phyloP scores from a whole-genome alignment of 768 basidiomycete genomes.

The Lentinus tigrinus region DNA sequence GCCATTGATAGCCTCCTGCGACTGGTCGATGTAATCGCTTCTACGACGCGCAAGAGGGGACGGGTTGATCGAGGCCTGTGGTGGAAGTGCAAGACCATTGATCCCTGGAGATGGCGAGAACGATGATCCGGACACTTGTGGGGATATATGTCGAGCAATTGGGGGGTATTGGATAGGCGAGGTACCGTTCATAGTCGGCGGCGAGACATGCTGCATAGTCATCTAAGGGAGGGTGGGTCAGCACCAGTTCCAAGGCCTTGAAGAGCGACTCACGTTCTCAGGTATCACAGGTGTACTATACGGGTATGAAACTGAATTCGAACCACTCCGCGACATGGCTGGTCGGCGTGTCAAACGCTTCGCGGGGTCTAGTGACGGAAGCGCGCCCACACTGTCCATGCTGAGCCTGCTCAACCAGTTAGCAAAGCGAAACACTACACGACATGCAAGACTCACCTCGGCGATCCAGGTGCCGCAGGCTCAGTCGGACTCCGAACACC shows the following conservation, averaged over 20 bases:
- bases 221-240: slow-evolving; percentile 23
- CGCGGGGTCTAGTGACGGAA: slow-evolving; percentile 19
- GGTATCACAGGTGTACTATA: slow-evolving; percentile 41
- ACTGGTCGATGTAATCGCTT: slow-evolving; percentile 80
- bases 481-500: slow-evolving; percentile 38
- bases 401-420: background rate
- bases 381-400: slow-evolving; percentile 12
- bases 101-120: slow-evolving; percentile 40
- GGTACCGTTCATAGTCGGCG: slow-evolving; percentile 38
- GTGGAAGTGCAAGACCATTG: slow-evolving; percentile 60
- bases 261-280: slow-evolving; percentile 44
- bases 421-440: too few species aligned
- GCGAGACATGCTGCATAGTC: slow-evolving; percentile 36
- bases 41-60: slow-evolving; percentile 69
- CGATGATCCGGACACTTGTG: slow-evolving; percentile 39
- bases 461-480: slow-evolving; percentile 36
- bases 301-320: slow-evolving; percentile 39
- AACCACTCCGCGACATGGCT: slow-evolving; percentile 40
- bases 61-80: slow-evolving; percentile 82
- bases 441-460: slow-evolving; percentile 35
- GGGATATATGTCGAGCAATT: slow-evolving; percentile 39
- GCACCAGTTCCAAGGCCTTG: background rate
- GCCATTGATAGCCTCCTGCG: slow-evolving; percentile 57
- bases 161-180: slow-evolving; percentile 56
- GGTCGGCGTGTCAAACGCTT: slow-evolving; percentile 38